Conservation (phyloP, 2,329 filamentous ascomycete species). For the Arthrobotrys conoides region DNA sequence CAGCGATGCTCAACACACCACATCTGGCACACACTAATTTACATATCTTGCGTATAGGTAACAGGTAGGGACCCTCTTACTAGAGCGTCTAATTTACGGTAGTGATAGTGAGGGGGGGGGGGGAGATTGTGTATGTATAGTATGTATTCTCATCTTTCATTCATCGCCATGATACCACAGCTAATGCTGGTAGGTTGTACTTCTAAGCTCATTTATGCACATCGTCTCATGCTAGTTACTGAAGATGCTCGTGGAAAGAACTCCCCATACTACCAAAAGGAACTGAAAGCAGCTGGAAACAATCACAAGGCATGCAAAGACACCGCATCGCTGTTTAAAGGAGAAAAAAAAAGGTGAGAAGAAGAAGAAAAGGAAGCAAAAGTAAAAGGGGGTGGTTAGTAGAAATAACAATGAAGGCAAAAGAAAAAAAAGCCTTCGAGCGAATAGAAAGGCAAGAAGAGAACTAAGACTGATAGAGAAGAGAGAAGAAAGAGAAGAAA, state of each 20-base stretch:
- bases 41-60: too few species aligned
- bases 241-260: conserved; percentile 25
- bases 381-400: background rate
- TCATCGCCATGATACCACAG: conserved; percentile 8
- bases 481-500: background rate
- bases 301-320: conserved; percentile 2
- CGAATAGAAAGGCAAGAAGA: background rate
- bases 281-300: conserved; percentile 9
- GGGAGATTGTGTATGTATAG: background rate
- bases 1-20: too few species aligned
- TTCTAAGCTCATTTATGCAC: conserved; percentile 37
- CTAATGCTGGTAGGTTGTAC: conserved; percentile 26
- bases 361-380: background rate
- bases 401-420: background rate
- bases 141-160: conserved; percentile 20
- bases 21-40: too few species aligned
- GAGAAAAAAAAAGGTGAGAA: background rate
- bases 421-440: background rate
- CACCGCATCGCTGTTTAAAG: conserved; percentile 30
- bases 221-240: conserved; percentile 36
- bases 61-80: too few species aligned
- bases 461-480: conserved; percentile 1
- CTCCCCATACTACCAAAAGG: conserved; percentile 45
- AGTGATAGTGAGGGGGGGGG: too few species aligned
- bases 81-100: too few species aligned